These are phyloP conservation scores for Ogataea polymorpha DNA, from an alignment of 805 yeast genomes.

Conservation along the genomic window DNA sequence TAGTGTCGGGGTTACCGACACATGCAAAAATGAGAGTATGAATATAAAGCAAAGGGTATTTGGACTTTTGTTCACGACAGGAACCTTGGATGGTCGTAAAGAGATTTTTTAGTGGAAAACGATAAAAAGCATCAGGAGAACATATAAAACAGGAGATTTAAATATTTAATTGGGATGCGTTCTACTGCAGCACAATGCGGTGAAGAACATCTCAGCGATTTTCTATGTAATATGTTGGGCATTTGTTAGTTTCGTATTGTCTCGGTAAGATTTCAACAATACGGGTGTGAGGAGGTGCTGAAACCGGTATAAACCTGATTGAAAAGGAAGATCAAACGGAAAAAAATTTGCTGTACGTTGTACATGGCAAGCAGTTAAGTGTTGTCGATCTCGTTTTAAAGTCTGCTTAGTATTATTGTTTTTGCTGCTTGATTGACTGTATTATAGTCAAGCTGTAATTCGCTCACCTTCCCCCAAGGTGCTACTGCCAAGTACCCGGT, in stretches of 20 bases:
- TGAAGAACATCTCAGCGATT: conserved; percentile 5
- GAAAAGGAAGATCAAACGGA: neutral
- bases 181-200: conserved; percentile 3
- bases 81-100: neutral
- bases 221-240: conserved; percentile 2
- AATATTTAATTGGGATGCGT: neutral
- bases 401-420: neutral
- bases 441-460: neutral
- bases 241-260: conserved; percentile 1
- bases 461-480: neutral
- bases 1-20: conserved; percentile 5
- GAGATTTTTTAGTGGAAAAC: neutral
- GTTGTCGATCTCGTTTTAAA: conserved; percentile 1
- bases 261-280: conserved; percentile 6
- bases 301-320: conserved; percentile 1
- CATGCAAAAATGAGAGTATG: neutral
- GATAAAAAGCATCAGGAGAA: conserved; percentile 3
- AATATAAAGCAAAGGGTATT: neutral
- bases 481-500: neutral
- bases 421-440: neutral
- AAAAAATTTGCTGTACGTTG: conserved; percentile 1
- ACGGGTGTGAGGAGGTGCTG: conserved; percentile 4
- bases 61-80: neutral
- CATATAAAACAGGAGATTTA: conserved; percentile 2
- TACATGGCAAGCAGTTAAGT: neutral